Percentiles rank a stretch among this genome's conserved stretches.
Conservation (phyloP, 2,329 filamentous ascomycete species). For the Esteya vermicola region DNA sequence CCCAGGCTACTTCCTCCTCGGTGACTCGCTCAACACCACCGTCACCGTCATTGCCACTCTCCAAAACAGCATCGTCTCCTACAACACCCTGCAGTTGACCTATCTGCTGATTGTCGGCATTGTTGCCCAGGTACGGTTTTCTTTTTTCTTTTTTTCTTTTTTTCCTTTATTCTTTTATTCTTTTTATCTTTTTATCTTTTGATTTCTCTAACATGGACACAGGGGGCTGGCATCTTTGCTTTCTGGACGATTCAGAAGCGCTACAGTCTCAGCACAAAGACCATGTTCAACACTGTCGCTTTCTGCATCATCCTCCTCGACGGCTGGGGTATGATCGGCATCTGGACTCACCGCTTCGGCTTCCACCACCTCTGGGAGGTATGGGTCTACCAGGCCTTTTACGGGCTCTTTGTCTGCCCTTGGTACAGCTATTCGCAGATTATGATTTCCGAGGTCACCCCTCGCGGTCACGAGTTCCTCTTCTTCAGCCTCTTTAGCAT, state of each 20-base stretch:
- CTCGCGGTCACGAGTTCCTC: slow-evolving; percentile 11
- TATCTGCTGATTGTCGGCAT: slow-evolving; percentile 1
- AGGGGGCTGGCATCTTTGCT: not conserved
- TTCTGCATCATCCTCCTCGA: slow-evolving; percentile 11
- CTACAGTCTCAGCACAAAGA: slow-evolving; percentile 11
- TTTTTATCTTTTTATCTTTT: no score
- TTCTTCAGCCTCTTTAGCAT: slow-evolving; percentile 13
- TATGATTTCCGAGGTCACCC: slow-evolving; percentile 14
- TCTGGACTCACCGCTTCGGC: slow-evolving; percentile 9
- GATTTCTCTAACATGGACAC: no score
- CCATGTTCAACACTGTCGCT: slow-evolving; percentile 11
- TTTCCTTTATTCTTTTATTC: no score
- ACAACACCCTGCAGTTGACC: slow-evolving; percentile 9
- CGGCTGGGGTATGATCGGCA: slow-evolving; percentile 11
- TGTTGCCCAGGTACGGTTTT: not conserved
- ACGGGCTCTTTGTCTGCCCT: slow-evolving; percentile 1
- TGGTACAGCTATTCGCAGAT: slow-evolving; percentile 6
- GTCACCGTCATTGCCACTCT: slow-evolving; percentile 10
- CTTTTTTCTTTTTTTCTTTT: no score
- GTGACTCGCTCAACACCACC: slow-evolving; percentile 11
- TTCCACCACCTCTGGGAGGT: slow-evolving; percentile 11
- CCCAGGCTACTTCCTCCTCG: slow-evolving; percentile 12
- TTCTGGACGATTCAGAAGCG: slow-evolving; percentile 9
- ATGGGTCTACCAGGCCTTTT: slow-evolving; percentile 8
- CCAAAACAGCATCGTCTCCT: slow-evolving; percentile 12